A percentile compares a stretch with the other conserved stretches of the same genome.
phyloP scores from a whole-genome alignment of 2,329 filamentous ascomycete genomes.

The Aureobasidium subglaciale region DNA sequence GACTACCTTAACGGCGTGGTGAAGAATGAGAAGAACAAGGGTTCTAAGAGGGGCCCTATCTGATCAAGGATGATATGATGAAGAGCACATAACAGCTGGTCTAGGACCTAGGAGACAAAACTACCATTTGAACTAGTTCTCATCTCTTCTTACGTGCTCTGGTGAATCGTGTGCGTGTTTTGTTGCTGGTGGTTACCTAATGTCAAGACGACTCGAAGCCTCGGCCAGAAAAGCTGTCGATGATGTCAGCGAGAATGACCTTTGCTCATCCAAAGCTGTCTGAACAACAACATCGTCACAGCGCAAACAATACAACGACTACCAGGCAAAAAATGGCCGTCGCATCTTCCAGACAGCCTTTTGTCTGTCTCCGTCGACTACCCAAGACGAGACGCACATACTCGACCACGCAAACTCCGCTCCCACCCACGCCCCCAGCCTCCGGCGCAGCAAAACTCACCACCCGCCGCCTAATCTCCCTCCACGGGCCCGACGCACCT shows the following conservation, averaged over 20 bases:
- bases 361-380: slow-evolving; percentile 15
- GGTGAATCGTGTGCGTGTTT: not conserved
- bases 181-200: not conserved
- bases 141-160: too few species aligned
- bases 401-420: not conserved
- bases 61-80: not conserved
- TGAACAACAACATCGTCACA: not conserved
- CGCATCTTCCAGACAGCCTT: not conserved
- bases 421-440: slow-evolving; percentile 41
- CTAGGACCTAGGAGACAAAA: not conserved
- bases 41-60: slow-evolving; percentile 1
- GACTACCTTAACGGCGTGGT: slow-evolving; percentile 31
- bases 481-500: slow-evolving; percentile 71
- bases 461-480: slow-evolving; percentile 70
- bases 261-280: not conserved
- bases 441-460: slow-evolving; percentile 51
- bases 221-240: slow-evolving; percentile 10
- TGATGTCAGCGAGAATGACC: slow-evolving; percentile 9
- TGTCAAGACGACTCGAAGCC: not conserved
- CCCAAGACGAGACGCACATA: not conserved
- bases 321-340: not conserved
- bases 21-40: slow-evolving; percentile 17
- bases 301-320: not conserved
- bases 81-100: not conserved
- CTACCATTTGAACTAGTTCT: too few species aligned